Evolutionary conservation across 164 flowering plant species (phyloP), one percentile per base, ranked within the genome.

Genomic region (Sextonia rubra): DNA sequence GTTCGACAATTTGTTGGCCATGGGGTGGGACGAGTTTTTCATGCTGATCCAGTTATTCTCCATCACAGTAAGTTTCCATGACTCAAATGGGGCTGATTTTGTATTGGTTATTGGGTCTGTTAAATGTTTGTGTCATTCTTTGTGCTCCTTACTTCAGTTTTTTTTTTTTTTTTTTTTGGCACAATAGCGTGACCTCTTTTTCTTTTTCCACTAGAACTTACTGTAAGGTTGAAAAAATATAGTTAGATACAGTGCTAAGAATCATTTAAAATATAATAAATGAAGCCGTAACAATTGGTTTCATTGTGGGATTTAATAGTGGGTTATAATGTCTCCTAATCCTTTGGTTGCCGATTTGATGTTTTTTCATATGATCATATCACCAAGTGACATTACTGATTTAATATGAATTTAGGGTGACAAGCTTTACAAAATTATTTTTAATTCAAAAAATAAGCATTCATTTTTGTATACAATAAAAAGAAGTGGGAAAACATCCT

Each of bases 1-100:
- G 99, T 96, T n/a, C 82, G 84, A 30, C 87, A 89, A 77, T 96
- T 93, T 84, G 95, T 91, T 69, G 99, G 99, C 72, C 99, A 96
- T 80, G 99, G 99, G 14, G 93, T 96, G 76, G 99, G 98, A 69
- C 83, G 86, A 37, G 92, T 86, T 74, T 96, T 96, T 75, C 99
- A 96, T 81, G 83, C 92, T 27, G 97, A 91, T 82, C 98, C 99
- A 44, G 90, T 93, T 77, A 75, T 96, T 80, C 83, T 86, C 47
- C 99, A 96, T 78, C 84, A 73, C 82, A 85, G 99, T 96, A 88
- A 85, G 77, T 56, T 67, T 65, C 15, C 62, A 22, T 26, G 22
- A 29, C 26, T 56, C 63, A 52, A 52, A 52, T 22, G 12, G 47
- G 17, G 12, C 30, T 4, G 44, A 66, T 25, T 74, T 65, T 24